Base-by-base conservation (phyloP, 129 eudicot species). In the Helichrysum umbraculigerum region DNA sequence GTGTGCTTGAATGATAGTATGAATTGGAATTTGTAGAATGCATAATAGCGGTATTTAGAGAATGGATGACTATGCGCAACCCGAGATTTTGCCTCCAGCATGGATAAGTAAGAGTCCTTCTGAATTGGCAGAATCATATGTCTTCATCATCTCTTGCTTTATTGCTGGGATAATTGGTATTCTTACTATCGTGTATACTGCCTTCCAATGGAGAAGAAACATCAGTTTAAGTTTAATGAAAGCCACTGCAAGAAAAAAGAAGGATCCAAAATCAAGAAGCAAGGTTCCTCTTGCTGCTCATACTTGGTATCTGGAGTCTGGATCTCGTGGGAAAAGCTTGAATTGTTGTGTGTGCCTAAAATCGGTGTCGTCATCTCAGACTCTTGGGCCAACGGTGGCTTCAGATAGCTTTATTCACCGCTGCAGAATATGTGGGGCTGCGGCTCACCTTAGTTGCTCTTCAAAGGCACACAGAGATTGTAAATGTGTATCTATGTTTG, bases 171-270 rank as follows among this genome's bases (percentile, higher is more conserved):
- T 89, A 72, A 85, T 95, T 42, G 99, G 99, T 56, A 84, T 95
- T 62, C 65, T 95, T 32, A 95, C 97, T 75, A 95, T 95, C 60
- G 79, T 83, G 54, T 91, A 89, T 68, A 95, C 99, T 51, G 97
- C 99, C 65, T 91, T 89, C 74, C 99, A 95, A 68, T 95, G 96
- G 97, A 91, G 99, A 86, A 95, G 97, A 79, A 95, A 91, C 79
- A 95, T 86, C 68, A 91, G 87, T 75, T 74, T 87, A 50, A 91
- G 87, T 78, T 89, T 94, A 87, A 86, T 95, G 99, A 91, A 87
- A 86, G 99, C 99, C 66, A 85, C 91, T 47, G 96, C 96, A 32
- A 87, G 89, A 33, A 89, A 96, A 79, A 95, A 95, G 86, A 95
- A 91, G 79, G 89, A 91, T 78, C 99, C 99, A 1, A 95, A 89